Conservation (phyloP, 2,329 filamentous ascomycete genomes). For the Alternaria angustiovoidea region DNA sequence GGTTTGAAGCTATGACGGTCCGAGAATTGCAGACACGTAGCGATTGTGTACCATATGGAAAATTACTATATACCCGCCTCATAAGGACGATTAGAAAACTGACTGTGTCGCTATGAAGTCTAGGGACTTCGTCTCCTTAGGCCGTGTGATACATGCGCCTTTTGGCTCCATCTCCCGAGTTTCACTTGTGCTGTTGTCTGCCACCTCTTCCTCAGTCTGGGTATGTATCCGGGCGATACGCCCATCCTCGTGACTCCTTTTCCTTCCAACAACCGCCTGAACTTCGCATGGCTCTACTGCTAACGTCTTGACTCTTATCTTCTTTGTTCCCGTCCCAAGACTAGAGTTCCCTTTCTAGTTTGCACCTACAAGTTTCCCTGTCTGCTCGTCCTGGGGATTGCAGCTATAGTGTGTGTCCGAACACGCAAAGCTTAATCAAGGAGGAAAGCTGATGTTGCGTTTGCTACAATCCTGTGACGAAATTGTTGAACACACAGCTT, state of each 20-base stretch:
- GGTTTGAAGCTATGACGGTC: neutral
- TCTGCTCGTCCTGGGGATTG: conserved; percentile 45
- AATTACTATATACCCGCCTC: neutral
- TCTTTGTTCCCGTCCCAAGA: conserved; percentile 14
- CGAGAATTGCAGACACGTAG: neutral
- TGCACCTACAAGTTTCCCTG: conserved; percentile 46
- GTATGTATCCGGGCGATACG: neutral
- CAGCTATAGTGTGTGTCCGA: conserved; percentile 61
- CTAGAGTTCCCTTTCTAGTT: conserved; percentile 54
- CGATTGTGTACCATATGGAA: neutral
- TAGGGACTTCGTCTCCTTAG: neutral
- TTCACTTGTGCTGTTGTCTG: neutral
- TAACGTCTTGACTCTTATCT: neutral
- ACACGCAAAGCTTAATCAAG: conserved; percentile 56
- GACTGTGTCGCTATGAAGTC: neutral
- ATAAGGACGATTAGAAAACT: neutral
- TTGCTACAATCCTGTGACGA: conserved; percentile 52
- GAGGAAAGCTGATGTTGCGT: conserved; percentile 49
- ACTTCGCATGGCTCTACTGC: conserved; percentile 3
- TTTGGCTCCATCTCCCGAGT: neutral
- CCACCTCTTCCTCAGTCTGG: neutral
- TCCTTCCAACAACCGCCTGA: conserved; percentile 1
- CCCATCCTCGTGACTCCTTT: neutral
- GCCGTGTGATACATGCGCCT: neutral
- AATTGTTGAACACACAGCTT: conserved; percentile 38